Base-by-base conservation (phyloP, 2,329 filamentous ascomycete genomes). In the Penicillium hesseltinei region DNA sequence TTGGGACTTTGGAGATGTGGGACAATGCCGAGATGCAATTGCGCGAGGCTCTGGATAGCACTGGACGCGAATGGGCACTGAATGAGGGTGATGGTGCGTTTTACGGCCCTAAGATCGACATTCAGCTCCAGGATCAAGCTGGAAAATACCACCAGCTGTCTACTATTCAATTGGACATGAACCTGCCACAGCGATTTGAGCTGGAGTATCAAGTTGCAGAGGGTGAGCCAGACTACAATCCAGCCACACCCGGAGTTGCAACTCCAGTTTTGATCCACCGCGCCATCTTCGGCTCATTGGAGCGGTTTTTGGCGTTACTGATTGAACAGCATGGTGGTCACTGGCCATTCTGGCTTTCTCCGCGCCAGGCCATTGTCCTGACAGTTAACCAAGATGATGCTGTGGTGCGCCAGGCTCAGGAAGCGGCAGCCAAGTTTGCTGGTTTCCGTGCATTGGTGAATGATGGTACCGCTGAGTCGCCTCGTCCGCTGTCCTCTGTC, bases 101-200 rank as follows among this genome's bases (percentile, higher is more conserved):
- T 69, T 96, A 96, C 68, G 91, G 92, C 0, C 91, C 92, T 33
- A 96, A 96, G 77, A 96, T 96, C 62, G 91, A 96, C 69, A 89
- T 96, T 44, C 85, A 95, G 39, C 75, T 96, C 45, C 85, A 83
- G 59, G 91, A 95, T 69, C 87, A 88, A 1, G 84, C 90, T 67
- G 90, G 90, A 8, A 95, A 93, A 70, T 89, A 92, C 67, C 91
- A 95, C 70, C 91, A 96, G 71, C 90, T 92, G 3, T 92, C 91
- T 3, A 95, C 91, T 0, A 88, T 96, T 50, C 91, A 96, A 77
- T 83, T 96, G 29, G 91, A 96, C 72, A 95, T 96, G 72, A 92
- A 96, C 74, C 81, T 96, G 2, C 91, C 91, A 1, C 89, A 90
- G 69, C 85, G 91, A 13, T 96, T 96, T 69, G 84, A 84, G 45